Conservation (phyloP, 306 rosid genomes). For the Myrica gale region DNA sequence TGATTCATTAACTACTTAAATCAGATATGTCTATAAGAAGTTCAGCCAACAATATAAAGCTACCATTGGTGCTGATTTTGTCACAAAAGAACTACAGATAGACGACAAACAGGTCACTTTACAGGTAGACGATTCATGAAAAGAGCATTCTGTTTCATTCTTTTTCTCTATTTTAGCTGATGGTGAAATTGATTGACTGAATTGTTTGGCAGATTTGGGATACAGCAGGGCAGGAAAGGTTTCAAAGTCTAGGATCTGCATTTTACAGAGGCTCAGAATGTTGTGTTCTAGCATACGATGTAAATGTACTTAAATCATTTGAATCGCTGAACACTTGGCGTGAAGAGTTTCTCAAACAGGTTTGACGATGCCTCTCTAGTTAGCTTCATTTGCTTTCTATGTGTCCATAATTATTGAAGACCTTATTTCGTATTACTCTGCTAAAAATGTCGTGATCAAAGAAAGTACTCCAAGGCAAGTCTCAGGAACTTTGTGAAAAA, state of each 20-base stretch:
- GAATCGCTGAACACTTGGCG: slow-evolving; percentile 79
- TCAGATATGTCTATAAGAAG: slow-evolving; percentile 75
- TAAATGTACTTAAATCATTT: slow-evolving; percentile 59
- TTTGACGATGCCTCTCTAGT: slow-evolving; percentile 19
- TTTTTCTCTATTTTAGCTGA: background rate
- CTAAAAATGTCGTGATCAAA: background rate
- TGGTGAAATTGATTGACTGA: slow-evolving; percentile 2
- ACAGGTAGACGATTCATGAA: slow-evolving; percentile 52
- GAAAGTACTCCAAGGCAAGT: background rate
- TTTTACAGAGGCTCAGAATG: slow-evolving; percentile 95
- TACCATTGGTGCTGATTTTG: slow-evolving; percentile 95
- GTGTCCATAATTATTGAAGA: background rate
- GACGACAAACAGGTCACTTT: slow-evolving; percentile 75
- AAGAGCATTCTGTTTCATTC: no score
- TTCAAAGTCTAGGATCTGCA: slow-evolving; percentile 80
- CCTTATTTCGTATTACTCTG: background rate
- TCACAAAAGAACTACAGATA: slow-evolving; percentile 79
- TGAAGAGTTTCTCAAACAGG: slow-evolving; percentile 87
- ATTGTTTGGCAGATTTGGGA: slow-evolving; percentile 76
- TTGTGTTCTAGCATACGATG: slow-evolving; percentile 85
- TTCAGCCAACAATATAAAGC: slow-evolving; percentile 74
- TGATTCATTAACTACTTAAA: slow-evolving; percentile 40
- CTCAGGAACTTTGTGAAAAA: background rate
- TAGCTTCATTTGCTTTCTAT: background rate
- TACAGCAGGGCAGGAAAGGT: slow-evolving; percentile 95